phyloP scores from a whole-genome alignment of 257 asterid genomes.

The Nicotiana undulata region DNA sequence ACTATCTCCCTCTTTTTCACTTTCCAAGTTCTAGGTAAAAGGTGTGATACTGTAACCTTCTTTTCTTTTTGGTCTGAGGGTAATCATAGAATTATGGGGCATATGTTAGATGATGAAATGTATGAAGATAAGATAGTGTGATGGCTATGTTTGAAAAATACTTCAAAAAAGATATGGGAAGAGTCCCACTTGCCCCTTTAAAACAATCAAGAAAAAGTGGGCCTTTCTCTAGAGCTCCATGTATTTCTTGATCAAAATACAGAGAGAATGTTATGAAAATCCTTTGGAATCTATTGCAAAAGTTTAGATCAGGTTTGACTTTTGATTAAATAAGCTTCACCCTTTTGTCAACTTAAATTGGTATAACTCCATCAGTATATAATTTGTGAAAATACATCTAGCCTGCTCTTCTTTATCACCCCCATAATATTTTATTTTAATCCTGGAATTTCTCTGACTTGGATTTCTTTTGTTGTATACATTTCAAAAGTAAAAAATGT shows the following conservation, averaged over 20 bases:
- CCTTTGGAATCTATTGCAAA: slow-evolving; percentile 17
- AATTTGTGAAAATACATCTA: not conserved
- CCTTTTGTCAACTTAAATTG: slow-evolving; percentile 16
- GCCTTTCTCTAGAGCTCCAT: slow-evolving; percentile 10
- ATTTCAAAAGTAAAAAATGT: too few species aligned
- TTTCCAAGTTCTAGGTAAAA: slow-evolving; percentile 24
- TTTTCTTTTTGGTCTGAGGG: slow-evolving; percentile 10
- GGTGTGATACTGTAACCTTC: slow-evolving; percentile 16
- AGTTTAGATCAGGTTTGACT: slow-evolving; percentile 31
- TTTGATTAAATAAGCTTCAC: slow-evolving; percentile 27
- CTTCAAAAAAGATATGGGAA: slow-evolving; percentile 15
- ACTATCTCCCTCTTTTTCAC: slow-evolving; percentile 15
- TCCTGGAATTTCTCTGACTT: not conserved
- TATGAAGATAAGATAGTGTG: slow-evolving; percentile 40
- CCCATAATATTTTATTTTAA: not conserved
- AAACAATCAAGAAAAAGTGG: slow-evolving; percentile 26
- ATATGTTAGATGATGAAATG: slow-evolving; percentile 33
- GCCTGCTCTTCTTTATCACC: not conserved
- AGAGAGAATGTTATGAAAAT: not conserved
- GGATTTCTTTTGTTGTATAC: too few species aligned
- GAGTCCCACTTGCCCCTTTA: slow-evolving; percentile 42
- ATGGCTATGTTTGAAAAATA: slow-evolving; percentile 13
- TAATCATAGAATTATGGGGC: slow-evolving; percentile 37
- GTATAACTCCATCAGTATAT: slow-evolving; percentile 8
- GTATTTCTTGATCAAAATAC: slow-evolving; percentile 5